Conservation (phyloP, 2,329 filamentous ascomycete genomes). For the Fusarium lyarnte region DNA sequence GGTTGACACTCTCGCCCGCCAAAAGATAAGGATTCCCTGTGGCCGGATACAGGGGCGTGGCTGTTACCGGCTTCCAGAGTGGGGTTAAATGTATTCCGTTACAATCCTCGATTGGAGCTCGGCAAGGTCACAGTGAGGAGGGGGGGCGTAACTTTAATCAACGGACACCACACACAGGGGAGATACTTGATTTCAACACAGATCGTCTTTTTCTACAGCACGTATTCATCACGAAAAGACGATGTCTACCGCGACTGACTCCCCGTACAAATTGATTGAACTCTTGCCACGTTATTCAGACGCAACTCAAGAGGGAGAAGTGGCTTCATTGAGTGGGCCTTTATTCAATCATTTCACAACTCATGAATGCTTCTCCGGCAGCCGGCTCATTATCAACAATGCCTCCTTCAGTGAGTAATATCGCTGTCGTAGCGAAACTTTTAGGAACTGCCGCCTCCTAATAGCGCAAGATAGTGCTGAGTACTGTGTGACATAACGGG, state of each 20-base stretch:
- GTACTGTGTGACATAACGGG: slow-evolving; percentile 32
- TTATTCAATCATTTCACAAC: slow-evolving; percentile 11
- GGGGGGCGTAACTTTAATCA: slow-evolving; percentile 3
- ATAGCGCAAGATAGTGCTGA: slow-evolving; percentile 3
- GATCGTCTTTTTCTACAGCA: background rate
- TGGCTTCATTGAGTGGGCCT: background rate
- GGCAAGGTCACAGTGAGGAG: slow-evolving; percentile 1
- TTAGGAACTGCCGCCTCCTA: slow-evolving; percentile 26
- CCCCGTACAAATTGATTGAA: background rate
- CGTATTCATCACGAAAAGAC: background rate
- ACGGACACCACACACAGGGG: slow-evolving; percentile 6
- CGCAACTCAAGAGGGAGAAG: background rate
- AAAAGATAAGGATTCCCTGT: slow-evolving; percentile 42
- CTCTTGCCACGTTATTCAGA: background rate
- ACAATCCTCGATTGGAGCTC: slow-evolving; percentile 31
- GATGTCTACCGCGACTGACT: background rate
- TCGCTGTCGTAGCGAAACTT: slow-evolving; percentile 7
- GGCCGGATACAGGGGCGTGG: slow-evolving; percentile 44
- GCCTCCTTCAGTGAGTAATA: background rate
- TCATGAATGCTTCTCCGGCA: slow-evolving; percentile 12
- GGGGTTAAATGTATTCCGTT: slow-evolving; percentile 14
- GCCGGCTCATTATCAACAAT: background rate
- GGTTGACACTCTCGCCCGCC: slow-evolving; percentile 29
- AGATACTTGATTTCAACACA: slow-evolving; percentile 25
- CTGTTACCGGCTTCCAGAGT: slow-evolving; percentile 39